Conservation (phyloP, 768 basidiomycete genomes). For the Pleurotus tuber-regium region DNA sequence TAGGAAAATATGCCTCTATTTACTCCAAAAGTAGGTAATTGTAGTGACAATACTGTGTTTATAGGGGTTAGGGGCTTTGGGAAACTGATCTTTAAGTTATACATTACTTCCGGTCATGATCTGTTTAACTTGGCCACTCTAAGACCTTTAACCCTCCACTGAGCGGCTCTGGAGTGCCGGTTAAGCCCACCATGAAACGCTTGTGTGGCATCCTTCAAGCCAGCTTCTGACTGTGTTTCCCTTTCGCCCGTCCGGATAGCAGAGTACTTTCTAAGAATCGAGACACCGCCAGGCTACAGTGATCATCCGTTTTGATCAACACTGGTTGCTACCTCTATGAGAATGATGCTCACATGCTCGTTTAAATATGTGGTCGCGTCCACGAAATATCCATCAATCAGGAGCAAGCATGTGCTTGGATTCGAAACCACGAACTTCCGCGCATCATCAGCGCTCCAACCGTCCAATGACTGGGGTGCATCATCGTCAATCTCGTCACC, state of each 20-base stretch:
- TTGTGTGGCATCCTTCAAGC: conserved; percentile 46
- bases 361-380: conserved; percentile 60
- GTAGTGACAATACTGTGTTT: background rate
- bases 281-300: conserved; percentile 71
- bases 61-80: background rate
- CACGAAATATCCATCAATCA: conserved; percentile 59
- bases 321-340: no score
- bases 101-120: background rate
- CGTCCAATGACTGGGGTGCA: conserved; percentile 30
- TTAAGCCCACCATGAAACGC: conserved; percentile 74
- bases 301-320: no score
- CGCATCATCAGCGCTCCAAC: conserved; percentile 41
- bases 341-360: conserved; percentile 64
- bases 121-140: conserved; percentile 40
- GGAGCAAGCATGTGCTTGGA: conserved; percentile 42
- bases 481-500: conserved; percentile 11
- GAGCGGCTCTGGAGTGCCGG: conserved; percentile 60
- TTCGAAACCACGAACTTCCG: conserved; percentile 29
- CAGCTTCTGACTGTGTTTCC: no score
- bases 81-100: no score
- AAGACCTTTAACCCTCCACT: conserved; percentile 44
- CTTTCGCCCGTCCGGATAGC: no score
- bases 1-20: no score
- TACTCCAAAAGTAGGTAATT: no score
- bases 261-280: conserved; percentile 53